Evolutionary conservation across 2,329 filamentous ascomycete species (phyloP).

Genomic region (Cladosporium sp.): DNA sequence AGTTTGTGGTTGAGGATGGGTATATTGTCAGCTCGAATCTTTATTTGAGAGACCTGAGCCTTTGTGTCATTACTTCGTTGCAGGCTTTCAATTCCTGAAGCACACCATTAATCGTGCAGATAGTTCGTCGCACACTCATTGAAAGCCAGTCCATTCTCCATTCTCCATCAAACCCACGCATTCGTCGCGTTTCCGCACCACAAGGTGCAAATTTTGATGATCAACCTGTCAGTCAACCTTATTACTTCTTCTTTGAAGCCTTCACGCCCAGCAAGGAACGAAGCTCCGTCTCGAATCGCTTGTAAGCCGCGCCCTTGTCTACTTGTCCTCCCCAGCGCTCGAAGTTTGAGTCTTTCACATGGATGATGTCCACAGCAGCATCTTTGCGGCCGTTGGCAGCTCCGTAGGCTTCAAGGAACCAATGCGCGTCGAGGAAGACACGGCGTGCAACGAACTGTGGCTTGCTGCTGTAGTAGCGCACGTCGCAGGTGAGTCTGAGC

Average conservation of each 20-base stretch:
- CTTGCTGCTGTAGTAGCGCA: conserved; percentile 12
- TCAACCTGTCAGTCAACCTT: not conserved
- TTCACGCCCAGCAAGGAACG: not conserved
- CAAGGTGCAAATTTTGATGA: too few relatives aligned
- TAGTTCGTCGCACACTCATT: too few relatives aligned
- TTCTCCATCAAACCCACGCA: too few relatives aligned
- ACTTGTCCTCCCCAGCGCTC: too few relatives aligned
- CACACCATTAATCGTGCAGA: too few relatives aligned
- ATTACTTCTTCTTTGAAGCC: not conserved
- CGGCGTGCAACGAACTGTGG: conserved; percentile 21
- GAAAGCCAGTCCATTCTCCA: too few relatives aligned
- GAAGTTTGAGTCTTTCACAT: conserved; percentile 19
- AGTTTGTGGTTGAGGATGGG: too few relatives aligned
- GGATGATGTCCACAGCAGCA: conserved; percentile 30
- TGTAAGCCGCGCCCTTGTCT: not conserved
- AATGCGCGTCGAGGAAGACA: conserved; percentile 22
- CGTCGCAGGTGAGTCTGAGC: conserved; percentile 28
- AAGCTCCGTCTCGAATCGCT: not conserved
- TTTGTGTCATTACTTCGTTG: too few relatives aligned
- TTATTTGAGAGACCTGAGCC: too few relatives aligned
- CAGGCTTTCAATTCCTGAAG: too few relatives aligned
- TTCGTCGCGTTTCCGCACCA: too few relatives aligned
- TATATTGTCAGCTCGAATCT: too few relatives aligned
- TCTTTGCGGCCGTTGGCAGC: conserved; percentile 27
- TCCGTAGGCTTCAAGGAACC: conserved; percentile 31